phyloP scores from a whole-genome alignment of 176 grass and related monocot genomes.

The Aegilops tauschii region DNA sequence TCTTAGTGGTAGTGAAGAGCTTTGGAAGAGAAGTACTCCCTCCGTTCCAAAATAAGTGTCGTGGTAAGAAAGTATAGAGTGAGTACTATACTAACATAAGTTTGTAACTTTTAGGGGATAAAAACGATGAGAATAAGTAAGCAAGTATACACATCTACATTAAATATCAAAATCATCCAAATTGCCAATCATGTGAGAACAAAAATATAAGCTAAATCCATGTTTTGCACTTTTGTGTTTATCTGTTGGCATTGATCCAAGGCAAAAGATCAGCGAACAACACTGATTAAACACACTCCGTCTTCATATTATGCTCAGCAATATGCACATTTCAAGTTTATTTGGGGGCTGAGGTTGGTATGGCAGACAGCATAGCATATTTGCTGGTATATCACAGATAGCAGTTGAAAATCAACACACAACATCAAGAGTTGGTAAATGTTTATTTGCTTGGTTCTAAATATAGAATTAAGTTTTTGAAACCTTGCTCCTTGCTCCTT shows the following conservation, averaged over 20 bases:
- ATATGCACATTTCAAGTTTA: neutral
- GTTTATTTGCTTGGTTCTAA: slow-evolving; percentile 3
- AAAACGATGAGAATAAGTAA: neutral
- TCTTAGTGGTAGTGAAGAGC: neutral
- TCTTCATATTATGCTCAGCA: neutral
- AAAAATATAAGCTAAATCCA: neutral
- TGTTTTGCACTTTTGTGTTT: neutral
- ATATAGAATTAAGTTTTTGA: neutral
- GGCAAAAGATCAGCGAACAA: neutral
- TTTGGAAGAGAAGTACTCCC: neutral
- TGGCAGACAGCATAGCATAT: neutral
- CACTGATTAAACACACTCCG: neutral
- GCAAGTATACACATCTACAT: neutral
- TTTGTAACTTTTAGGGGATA: neutral
- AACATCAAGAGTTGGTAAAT: neutral
- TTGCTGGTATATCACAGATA: neutral
- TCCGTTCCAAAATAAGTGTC: too few species aligned
- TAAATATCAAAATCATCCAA: neutral
- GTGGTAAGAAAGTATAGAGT: neutral
- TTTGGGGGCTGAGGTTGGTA: neutral
- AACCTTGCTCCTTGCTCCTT: neutral
- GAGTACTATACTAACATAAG: neutral
- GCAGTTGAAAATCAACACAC: neutral
- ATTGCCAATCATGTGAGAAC: neutral
- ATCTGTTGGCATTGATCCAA: neutral